Evolutionary conservation across 345 rosid species (phyloP), one percentile per base, ranked within the genome.

Genomic region (Gossypium sturtianum): DNA sequence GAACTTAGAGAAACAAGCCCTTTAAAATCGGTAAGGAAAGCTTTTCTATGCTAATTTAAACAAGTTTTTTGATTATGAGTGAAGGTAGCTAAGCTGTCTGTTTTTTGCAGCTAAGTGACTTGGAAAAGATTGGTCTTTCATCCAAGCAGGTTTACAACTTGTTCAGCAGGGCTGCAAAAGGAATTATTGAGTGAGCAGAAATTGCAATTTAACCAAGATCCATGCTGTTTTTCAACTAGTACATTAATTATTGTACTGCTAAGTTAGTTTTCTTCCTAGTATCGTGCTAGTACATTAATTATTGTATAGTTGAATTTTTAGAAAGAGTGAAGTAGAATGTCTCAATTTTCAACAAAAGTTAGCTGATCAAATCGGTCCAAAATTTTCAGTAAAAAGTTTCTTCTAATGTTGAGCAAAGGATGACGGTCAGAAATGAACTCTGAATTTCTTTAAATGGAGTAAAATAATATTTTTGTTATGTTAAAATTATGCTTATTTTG

Each of bases 91-190:
- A 38, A 69, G 7, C 8, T 4, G 8, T 4, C 7, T 8, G 0
- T 41, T 25, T 80, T 79, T 49, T 80, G 81, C 96, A 93, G 99
- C 87, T 95, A 57, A 77, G 53, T 25, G 93, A 95, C 60, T 72
- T 93, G 60, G 90, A 90, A 81, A 95, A 88, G 86, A 83, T 95
- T 4, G 99, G 98, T 25, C 93, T 93, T 41, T 93, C 99, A 29
- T 87, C 97, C 20, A 95, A 82, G 77, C 94, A 87, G 91, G 90
- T 86, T 22, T 78, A 89, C 43, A 90, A 87, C 78, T 60, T 92
- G 78, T 88, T 94, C 64, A 83, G 76, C 60, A 80, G 66, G 82
- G 91, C 92, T 7, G 89, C 95, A 4, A 80, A 82, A 79, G 89
- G 89, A 27, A 75, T 90, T 3, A 77, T 94, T 27, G 83, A 85